Conservation (phyloP, 2,329 filamentous ascomycete species). For the Fusarium tuaranense region DNA sequence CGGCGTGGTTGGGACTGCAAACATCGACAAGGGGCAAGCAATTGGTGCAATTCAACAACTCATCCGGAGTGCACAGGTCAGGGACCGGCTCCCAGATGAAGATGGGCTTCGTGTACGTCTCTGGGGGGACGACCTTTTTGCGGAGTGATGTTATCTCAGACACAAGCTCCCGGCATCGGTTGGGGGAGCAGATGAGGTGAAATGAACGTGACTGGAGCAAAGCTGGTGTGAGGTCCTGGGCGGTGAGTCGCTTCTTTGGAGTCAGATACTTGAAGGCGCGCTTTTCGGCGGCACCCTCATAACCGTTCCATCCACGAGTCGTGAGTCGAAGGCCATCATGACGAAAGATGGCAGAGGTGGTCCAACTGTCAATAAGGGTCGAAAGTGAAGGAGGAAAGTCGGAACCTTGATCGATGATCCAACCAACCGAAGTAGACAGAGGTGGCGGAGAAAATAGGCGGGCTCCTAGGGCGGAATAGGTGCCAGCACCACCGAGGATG, state of each 20-base stretch:
- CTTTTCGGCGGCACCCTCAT: slow-evolving; percentile 76
- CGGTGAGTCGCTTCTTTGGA: slow-evolving; percentile 84
- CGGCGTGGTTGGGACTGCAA: slow-evolving; percentile 85
- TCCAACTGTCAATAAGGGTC: slow-evolving; percentile 76
- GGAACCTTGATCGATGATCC: slow-evolving; percentile 90
- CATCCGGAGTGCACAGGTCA: slow-evolving; percentile 81
- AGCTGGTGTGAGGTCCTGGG: slow-evolving; percentile 73
- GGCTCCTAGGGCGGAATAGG: slow-evolving; percentile 88
- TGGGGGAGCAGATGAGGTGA: slow-evolving; percentile 87
- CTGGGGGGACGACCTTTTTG: slow-evolving; percentile 52
- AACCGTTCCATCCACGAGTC: slow-evolving; percentile 94
- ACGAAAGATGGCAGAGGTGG: slow-evolving; percentile 78
- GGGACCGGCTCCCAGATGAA: slow-evolving; percentile 98
- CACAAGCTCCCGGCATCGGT: slow-evolving; percentile 81
- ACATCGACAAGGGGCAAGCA: slow-evolving; percentile 71
- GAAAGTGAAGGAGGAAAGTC: slow-evolving; percentile 82
- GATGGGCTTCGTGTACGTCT: slow-evolving; percentile 67
- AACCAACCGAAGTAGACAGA: slow-evolving; percentile 77
- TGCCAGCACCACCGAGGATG: slow-evolving; percentile 88
- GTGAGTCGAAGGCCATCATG: slow-evolving; percentile 76
- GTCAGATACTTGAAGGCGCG: slow-evolving; percentile 88
- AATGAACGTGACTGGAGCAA: slow-evolving; percentile 82
- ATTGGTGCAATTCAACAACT: slow-evolving; percentile 74
- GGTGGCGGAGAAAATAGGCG: slow-evolving; percentile 83
- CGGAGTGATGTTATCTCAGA: slow-evolving; percentile 73